Evolutionary conservation across 2,329 filamentous ascomycete genomes (phyloP).

Genomic region (Cytospora paraplurivora): DNA sequence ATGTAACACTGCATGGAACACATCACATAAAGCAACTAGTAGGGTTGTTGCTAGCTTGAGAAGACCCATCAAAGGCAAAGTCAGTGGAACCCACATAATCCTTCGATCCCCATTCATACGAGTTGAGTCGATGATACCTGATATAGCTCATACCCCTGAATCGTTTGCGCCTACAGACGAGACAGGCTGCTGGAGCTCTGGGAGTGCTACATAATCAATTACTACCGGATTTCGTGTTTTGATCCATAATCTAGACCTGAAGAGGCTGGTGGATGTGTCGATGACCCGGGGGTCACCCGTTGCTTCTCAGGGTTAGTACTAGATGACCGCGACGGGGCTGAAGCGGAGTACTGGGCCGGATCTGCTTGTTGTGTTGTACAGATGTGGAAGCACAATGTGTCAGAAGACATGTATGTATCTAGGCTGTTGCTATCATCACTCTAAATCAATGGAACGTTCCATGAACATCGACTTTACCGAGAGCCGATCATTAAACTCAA

Average conservation of each 20-base stretch:
- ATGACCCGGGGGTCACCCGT: background rate
- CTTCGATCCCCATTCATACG: too few relatives aligned
- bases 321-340: slow-evolving; percentile 11
- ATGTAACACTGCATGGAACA: background rate
- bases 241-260: too few relatives aligned
- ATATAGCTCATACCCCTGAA: too few relatives aligned
- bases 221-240: too few relatives aligned
- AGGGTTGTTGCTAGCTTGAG: background rate
- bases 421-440: slow-evolving; percentile 1
- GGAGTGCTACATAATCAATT: too few relatives aligned
- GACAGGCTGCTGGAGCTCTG: too few relatives aligned
- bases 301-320: background rate
- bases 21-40: background rate
- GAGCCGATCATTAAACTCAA: background rate
- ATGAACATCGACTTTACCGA: slow-evolving; percentile 4
- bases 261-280: too few relatives aligned
- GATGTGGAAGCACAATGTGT: slow-evolving; percentile 12
- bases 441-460: slow-evolving; percentile 19
- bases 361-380: background rate
- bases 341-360: background rate
- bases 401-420: slow-evolving; percentile 10
- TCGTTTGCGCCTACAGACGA: too few relatives aligned
- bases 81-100: background rate
- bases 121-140: too few relatives aligned
- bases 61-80: background rate